A percentile compares a stretch with the other conserved stretches of the same genome.
phyloP scores from a whole-genome alignment of 495 filamentous ascomycete genomes.

The Hypoxylon intermedium region DNA sequence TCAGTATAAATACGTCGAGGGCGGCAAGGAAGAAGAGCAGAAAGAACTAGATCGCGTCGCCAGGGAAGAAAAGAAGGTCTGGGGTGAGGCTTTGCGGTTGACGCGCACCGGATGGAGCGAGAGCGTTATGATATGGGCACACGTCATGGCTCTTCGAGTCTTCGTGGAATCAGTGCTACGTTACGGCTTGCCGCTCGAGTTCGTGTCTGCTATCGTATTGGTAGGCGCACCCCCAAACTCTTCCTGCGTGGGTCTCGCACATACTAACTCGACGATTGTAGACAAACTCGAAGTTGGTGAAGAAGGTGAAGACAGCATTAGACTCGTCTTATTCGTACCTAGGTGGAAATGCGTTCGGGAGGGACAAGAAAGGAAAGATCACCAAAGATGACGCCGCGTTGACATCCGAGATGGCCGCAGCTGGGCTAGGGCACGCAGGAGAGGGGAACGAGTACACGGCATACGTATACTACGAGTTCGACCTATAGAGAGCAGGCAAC shows the following conservation, averaged over 20 bases:
- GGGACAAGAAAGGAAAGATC: constrained; percentile 91
- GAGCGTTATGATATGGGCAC: constrained; percentile 91
- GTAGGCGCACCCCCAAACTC: constrained; percentile 58
- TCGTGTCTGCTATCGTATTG: constrained; percentile 81
- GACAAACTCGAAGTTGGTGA: constrained; percentile 81
- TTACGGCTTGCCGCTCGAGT: constrained; percentile 89
- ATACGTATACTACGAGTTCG: constrained; percentile 97
- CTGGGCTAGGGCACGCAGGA: constrained; percentile 61
- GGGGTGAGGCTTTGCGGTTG: constrained; percentile 87
- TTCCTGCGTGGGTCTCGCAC: not conserved
- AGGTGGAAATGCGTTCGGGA: constrained; percentile 90
- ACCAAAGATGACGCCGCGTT: constrained; percentile 81
- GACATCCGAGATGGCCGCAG: constrained; percentile 79
- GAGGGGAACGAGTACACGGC: constrained; percentile 87
- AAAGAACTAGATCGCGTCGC: constrained; percentile 80
- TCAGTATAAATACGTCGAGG: constrained; percentile 91
- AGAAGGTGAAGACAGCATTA: constrained; percentile 80
- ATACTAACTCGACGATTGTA: constrained; percentile 50
- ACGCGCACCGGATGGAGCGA: constrained; percentile 91
- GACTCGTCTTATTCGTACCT: constrained; percentile 90
- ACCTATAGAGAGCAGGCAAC: constrained; percentile 45
- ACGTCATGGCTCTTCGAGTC: constrained; percentile 86
- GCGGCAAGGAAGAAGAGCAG: constrained; percentile 84
- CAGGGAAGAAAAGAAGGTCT: constrained; percentile 83
- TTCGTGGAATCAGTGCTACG: constrained; percentile 97